phyloP scores from a whole-genome alignment of 345 rosid species.

The thale cress (Arabidopsis thaliana) region DNA sequence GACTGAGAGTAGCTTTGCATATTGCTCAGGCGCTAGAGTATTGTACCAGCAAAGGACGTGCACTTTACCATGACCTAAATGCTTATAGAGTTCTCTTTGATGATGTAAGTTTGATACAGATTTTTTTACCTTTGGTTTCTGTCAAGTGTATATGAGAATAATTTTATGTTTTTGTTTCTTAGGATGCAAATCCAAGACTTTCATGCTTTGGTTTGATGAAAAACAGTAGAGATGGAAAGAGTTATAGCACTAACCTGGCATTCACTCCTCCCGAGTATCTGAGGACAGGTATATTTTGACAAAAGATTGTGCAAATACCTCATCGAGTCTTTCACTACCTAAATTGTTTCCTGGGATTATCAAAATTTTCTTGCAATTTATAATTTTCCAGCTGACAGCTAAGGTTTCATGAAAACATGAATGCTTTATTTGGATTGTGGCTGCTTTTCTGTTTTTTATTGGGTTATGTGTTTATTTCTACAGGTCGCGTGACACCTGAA shows the following conservation, averaged over 20 bases:
- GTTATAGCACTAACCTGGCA: slow-evolving; percentile 91
- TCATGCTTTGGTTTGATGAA: slow-evolving; percentile 92
- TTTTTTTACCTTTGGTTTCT: neutral
- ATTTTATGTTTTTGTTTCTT: slow-evolving; percentile 31
- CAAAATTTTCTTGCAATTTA: neutral
- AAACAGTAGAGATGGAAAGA: slow-evolving; percentile 90
- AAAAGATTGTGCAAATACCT: neutral
- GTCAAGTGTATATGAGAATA: slow-evolving; percentile 16
- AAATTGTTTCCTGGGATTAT: neutral
- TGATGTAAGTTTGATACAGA: slow-evolving; percentile 51
- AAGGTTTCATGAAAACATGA: neutral
- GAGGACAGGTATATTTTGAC: slow-evolving; percentile 64
- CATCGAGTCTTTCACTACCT: neutral
- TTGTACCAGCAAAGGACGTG: slow-evolving; percentile 80
- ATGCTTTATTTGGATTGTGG: neutral
- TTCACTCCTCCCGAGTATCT: slow-evolving; percentile 94
- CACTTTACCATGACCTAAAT: slow-evolving; percentile 87
- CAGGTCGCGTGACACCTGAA: slow-evolving; percentile 88
- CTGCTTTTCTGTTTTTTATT: neutral
- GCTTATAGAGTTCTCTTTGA: slow-evolving; percentile 89
- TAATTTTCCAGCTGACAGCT: neutral
- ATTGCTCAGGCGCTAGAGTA: slow-evolving; percentile 87
- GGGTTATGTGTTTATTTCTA: slow-evolving; percentile 17
- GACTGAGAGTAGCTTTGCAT: slow-evolving; percentile 82
- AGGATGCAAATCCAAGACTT: slow-evolving; percentile 87